Evolutionary conservation across 345 rosid species (phyloP).

Genomic region (Lagerstroemia speciosa): DNA sequence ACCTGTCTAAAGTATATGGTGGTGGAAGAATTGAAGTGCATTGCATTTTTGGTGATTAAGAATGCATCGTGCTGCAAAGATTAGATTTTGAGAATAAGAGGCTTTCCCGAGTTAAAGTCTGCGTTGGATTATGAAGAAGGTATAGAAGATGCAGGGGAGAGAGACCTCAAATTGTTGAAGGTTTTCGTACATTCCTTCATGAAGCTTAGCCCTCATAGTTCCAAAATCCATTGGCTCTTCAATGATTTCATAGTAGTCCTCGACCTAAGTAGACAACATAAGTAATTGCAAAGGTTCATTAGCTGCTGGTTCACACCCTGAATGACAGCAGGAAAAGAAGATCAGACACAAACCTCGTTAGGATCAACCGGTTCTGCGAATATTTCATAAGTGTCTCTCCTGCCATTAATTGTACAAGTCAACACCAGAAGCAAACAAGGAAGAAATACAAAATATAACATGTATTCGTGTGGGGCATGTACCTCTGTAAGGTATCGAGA

Average conservation of each 20-base stretch:
- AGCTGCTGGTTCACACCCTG: constrained; percentile 2
- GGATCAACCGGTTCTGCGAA: constrained; percentile 61
- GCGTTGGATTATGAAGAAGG: background rate
- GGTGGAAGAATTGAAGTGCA: constrained; percentile 49
- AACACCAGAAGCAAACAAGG: background rate
- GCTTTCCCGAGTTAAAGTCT: background rate
- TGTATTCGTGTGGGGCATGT: background rate
- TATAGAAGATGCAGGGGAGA: background rate
- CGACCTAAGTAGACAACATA: constrained; percentile 31
- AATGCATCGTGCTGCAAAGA: constrained; percentile 42
- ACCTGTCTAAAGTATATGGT: constrained; percentile 60
- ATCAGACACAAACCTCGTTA: constrained; percentile 30
- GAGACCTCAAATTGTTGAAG: constrained; percentile 60
- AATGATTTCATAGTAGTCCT: constrained; percentile 47
- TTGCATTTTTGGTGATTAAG: constrained; percentile 50
- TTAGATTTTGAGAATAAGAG: background rate
- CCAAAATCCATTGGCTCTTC: constrained; percentile 76
- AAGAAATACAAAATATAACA: background rate
- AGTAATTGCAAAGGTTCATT: constrained; percentile 5
- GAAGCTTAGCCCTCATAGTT: constrained; percentile 80
- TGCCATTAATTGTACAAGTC: constrained; percentile 9
- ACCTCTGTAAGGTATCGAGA: constrained; percentile 56
- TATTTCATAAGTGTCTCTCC: constrained; percentile 56
- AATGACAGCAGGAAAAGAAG: constrained; percentile 6
- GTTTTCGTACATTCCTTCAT: constrained; percentile 59